Conservation (phyloP, 768 basidiomycete species). For the Tremella fuciformis region DNA sequence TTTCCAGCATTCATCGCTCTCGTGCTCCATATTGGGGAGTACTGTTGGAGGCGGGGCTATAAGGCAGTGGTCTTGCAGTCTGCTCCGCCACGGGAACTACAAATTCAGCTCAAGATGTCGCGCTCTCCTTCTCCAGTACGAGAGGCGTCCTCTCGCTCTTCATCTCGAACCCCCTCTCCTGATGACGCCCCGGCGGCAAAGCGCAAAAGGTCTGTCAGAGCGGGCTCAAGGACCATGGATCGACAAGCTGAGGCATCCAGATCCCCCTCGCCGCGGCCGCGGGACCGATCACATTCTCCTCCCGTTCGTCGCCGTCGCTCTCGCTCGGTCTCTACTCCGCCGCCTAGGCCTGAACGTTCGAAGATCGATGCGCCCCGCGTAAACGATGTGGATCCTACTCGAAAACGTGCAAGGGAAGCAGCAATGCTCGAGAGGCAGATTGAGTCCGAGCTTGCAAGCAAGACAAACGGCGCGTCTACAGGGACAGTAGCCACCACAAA, state of each 20-base stretch:
- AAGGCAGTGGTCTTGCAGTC: background rate
- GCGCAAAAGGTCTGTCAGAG: conserved; percentile 24
- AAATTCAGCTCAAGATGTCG: conserved; percentile 1
- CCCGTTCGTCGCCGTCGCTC: conserved; percentile 48
- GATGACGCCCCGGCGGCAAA: conserved; percentile 30
- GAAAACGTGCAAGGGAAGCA: conserved; percentile 70
- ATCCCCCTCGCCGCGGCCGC: conserved; percentile 45
- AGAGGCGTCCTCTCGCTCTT: conserved; percentile 11
- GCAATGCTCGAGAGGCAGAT: conserved; percentile 49
- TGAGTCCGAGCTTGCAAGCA: conserved; percentile 71
- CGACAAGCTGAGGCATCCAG: conserved; percentile 13
- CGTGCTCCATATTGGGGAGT: no score
- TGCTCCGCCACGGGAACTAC: background rate
- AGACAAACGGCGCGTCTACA: conserved; percentile 61
- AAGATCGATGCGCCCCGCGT: conserved; percentile 52
- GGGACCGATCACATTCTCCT: conserved; percentile 49
- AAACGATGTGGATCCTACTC: conserved; percentile 71
- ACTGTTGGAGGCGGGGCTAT: no score
- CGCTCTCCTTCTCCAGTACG: background rate
- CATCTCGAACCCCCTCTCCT: conserved; percentile 14
- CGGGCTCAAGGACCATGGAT: background rate
- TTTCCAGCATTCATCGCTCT: no score
- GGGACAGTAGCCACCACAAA: conserved; percentile 55
- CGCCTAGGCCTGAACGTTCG: conserved; percentile 7
- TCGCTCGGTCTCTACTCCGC: conserved; percentile 38